A percentile compares a stretch with the other conserved stretches of the same genome.
These are phyloP conservation scores for Abrus pulchellus DNA, from an alignment of 306 rosid genomes.

Conservation along the genomic window DNA sequence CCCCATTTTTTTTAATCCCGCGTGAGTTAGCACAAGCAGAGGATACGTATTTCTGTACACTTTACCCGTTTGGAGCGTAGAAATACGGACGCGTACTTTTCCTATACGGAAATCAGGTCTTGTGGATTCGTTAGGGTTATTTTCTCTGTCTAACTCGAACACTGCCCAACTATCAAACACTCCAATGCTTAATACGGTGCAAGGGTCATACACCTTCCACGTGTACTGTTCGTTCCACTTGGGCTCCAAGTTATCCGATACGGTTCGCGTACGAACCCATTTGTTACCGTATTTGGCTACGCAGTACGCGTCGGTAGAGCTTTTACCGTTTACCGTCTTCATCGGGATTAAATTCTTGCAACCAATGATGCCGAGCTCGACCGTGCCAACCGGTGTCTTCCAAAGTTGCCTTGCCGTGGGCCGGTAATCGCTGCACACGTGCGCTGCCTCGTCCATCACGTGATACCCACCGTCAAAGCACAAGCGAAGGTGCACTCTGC, in stretches of 20 bases:
- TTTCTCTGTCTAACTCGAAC: slow-evolving; percentile 40
- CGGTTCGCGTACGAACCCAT: slow-evolving; percentile 82
- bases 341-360: slow-evolving; percentile 78
- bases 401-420: slow-evolving; percentile 94
- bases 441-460: slow-evolving; percentile 91
- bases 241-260: slow-evolving; percentile 78
- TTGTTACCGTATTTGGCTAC: slow-evolving; percentile 88
- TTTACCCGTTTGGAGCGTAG: slow-evolving; percentile 70
- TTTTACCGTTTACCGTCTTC: slow-evolving; percentile 68
- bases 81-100: slow-evolving; percentile 73
- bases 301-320: slow-evolving; percentile 76
- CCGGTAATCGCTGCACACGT: slow-evolving; percentile 85
- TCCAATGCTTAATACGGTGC: slow-evolving; percentile 80
- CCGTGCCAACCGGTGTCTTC: slow-evolving; percentile 78
- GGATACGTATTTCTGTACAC: slow-evolving; percentile 77
- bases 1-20: slow-evolving; percentile 78
- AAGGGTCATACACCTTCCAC: slow-evolving; percentile 90
- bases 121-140: slow-evolving; percentile 28
- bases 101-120: slow-evolving; percentile 73
- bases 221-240: slow-evolving; percentile 96
- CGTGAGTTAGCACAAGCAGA: slow-evolving; percentile 55
- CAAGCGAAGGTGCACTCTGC: slow-evolving; percentile 71
- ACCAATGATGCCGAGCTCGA: slow-evolving; percentile 78
- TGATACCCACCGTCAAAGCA: slow-evolving; percentile 95
- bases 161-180: slow-evolving; percentile 70